A percentile compares a stretch with the other conserved stretches of the same genome.
phyloP scores from a whole-genome alignment of 1,284 basidiomycete genomes.

The Austroboletus niveus region DNA sequence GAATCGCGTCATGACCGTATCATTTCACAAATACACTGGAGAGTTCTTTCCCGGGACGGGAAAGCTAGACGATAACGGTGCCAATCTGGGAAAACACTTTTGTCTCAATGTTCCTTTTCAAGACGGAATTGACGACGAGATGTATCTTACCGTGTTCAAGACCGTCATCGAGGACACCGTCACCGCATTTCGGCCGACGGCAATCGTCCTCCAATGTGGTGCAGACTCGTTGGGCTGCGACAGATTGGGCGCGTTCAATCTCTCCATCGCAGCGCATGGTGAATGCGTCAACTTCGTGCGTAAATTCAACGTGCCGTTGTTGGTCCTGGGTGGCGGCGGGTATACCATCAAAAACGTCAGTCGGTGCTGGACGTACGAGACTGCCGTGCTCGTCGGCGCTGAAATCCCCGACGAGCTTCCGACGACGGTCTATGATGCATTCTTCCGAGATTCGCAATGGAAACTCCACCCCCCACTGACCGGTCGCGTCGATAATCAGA shows the following conservation, averaged over 20 bases:
- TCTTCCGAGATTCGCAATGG: constrained; percentile 90
- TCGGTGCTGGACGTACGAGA: constrained; percentile 99
- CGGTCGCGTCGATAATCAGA: constrained; percentile 90
- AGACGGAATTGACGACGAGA: constrained; percentile 97
- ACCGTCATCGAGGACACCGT: constrained; percentile 95
- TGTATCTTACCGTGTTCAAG: constrained; percentile 95
- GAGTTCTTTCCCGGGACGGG: constrained; percentile 98
- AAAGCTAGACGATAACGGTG: constrained; percentile 89
- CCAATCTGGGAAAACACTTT: constrained; percentile 89
- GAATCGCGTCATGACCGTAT: constrained; percentile 97
- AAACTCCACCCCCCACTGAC: constrained; percentile 92
- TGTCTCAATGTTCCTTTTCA: constrained; percentile 93
- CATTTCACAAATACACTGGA: constrained; percentile 98
- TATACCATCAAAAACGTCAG: constrained; percentile 96
- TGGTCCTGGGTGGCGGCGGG: constrained; percentile 93
- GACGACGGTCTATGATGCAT: constrained; percentile 86
- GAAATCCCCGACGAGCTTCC: constrained; percentile 86
- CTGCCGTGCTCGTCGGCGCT: constrained; percentile 87
- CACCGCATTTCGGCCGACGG: constrained; percentile 82
- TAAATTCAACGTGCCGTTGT: constrained; percentile 85
- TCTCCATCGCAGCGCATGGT: constrained; percentile 98
- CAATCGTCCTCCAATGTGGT: constrained; percentile 96
- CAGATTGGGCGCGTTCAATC: constrained; percentile 94
- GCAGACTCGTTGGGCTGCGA: constrained; percentile 96
- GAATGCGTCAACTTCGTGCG: constrained; percentile 98